phyloP scores from a whole-genome alignment of 352 stramenopile species.

The Phytophthora pisi region DNA sequence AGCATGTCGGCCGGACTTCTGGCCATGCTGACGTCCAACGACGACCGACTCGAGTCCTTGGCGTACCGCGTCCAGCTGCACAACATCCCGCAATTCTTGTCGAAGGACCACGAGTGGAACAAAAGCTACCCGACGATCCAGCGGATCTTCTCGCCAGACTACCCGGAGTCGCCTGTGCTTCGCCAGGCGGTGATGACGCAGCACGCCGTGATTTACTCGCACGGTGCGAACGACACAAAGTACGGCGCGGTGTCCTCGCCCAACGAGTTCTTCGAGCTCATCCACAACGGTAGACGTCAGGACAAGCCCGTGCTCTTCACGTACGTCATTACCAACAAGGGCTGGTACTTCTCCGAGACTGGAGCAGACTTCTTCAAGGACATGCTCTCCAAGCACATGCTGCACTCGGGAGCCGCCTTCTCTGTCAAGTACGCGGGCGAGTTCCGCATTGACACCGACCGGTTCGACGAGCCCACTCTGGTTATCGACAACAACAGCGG shows the following conservation, averaged over 20 bases:
- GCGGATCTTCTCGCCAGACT: slow-evolving; percentile 37
- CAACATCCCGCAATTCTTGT: slow-evolving; percentile 34
- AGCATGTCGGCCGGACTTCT: slow-evolving; percentile 31
- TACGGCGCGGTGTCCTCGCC: slow-evolving; percentile 27
- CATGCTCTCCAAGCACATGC: slow-evolving; percentile 45
- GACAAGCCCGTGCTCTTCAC: slow-evolving; percentile 39
- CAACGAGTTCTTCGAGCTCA: slow-evolving; percentile 35
- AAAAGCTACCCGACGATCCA: slow-evolving; percentile 40
- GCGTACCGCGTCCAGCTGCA: slow-evolving; percentile 41
- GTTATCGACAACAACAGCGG: slow-evolving; percentile 47
- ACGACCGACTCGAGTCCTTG: slow-evolving; percentile 27
- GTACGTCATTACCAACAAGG: slow-evolving; percentile 34
- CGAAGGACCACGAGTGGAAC: slow-evolving; percentile 39
- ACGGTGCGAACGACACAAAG: slow-evolving; percentile 22
- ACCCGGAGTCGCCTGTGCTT: slow-evolving; percentile 34
- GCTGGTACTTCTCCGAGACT: slow-evolving; percentile 44
- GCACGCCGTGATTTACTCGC: slow-evolving; percentile 38
- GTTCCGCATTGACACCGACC: slow-evolving; percentile 26
- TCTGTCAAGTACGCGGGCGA: slow-evolving; percentile 40
- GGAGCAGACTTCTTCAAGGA: slow-evolving; percentile 41
- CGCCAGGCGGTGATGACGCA: slow-evolving; percentile 34
- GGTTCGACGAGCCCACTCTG: slow-evolving; percentile 22
- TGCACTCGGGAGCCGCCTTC: slow-evolving; percentile 32
- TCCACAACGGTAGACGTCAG: slow-evolving; percentile 32
- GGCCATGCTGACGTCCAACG: slow-evolving; percentile 16